Evolutionary conservation across 2,329 filamentous ascomycete genomes (phyloP).

Genomic region (Graphilbum ipis-grandicollis): DNA sequence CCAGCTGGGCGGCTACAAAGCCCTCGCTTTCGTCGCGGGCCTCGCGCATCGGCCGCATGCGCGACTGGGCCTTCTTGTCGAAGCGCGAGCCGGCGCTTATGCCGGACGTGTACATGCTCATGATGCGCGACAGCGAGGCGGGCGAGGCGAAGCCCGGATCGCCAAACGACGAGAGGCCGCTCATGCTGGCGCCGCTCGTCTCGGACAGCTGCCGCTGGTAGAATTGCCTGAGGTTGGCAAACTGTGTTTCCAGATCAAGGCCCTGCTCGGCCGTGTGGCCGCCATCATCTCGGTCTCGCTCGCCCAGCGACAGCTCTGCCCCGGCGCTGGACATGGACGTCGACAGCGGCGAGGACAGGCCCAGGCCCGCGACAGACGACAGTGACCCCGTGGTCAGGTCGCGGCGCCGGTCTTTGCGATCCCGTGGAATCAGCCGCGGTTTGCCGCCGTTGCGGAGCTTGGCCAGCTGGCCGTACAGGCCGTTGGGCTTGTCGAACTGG

Average conservation of each 20-base stretch:
- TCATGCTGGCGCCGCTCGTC: conserved; percentile 29
- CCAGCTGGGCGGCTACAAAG: conserved; percentile 41
- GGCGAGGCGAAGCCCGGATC: conserved; percentile 55
- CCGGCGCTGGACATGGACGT: conserved; percentile 1
- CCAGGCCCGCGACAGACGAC: background rate
- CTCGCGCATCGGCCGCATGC: conserved; percentile 63
- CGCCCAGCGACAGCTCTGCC: conserved; percentile 11
- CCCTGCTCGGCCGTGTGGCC: conserved; percentile 19
- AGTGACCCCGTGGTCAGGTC: conserved; percentile 20
- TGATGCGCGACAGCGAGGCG: conserved; percentile 68
- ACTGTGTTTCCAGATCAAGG: conserved; percentile 51
- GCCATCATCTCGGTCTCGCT: conserved; percentile 7
- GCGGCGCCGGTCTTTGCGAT: conserved; percentile 30
- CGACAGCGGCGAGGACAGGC: background rate
- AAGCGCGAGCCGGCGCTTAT: conserved; percentile 32
- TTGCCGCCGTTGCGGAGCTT: conserved; percentile 48
- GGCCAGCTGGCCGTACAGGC: conserved; percentile 64
- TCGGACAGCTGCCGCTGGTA: conserved; percentile 65
- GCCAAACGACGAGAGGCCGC: conserved; percentile 25
- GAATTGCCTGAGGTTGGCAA: conserved; percentile 58
- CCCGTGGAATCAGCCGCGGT: conserved; percentile 29
- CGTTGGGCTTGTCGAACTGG: conserved; percentile 75
- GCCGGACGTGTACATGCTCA: conserved; percentile 60
- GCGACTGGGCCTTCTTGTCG: conserved; percentile 48
- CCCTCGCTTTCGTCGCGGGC: conserved; percentile 56